A percentile compares a stretch with the other conserved stretches of the same genome.
These are phyloP conservation scores for Phytophthora sojae DNA, from an alignment of 352 stramenopile genomes.

Conservation along the genomic window DNA sequence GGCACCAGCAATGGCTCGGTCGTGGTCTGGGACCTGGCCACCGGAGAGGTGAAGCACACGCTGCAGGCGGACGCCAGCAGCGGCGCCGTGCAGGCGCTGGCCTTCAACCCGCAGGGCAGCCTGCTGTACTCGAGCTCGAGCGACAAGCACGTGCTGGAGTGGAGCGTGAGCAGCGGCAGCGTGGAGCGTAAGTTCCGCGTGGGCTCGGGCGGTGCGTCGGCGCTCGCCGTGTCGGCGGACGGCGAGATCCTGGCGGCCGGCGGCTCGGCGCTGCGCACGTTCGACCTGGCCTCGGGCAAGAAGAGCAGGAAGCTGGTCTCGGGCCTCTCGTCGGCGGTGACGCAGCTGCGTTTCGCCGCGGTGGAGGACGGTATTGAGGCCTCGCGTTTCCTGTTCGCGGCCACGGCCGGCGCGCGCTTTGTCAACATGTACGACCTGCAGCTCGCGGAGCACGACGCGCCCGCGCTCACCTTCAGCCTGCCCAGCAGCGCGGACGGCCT, in stretches of 20 bases:
- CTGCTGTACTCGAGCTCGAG: slow-evolving; percentile 73
- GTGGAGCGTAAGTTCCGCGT: slow-evolving; percentile 77
- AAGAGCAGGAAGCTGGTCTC: slow-evolving; percentile 81
- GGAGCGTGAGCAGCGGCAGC: slow-evolving; percentile 61
- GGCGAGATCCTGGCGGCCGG: slow-evolving; percentile 75
- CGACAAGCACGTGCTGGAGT: slow-evolving; percentile 86
- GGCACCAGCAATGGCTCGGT: slow-evolving; percentile 74
- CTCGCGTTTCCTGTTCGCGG: slow-evolving; percentile 75
- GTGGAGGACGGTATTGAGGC: slow-evolving; percentile 34
- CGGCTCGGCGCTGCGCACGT: slow-evolving; percentile 71
- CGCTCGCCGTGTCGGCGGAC: slow-evolving; percentile 67
- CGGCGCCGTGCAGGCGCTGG: slow-evolving; percentile 66
- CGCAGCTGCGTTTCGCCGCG: slow-evolving; percentile 71
- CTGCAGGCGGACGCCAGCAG: slow-evolving; percentile 55
- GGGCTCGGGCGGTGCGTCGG: slow-evolving; percentile 61
- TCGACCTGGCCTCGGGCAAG: slow-evolving; percentile 82
- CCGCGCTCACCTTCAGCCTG: slow-evolving; percentile 79
- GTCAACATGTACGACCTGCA: slow-evolving; percentile 87
- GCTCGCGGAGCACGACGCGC: slow-evolving; percentile 66
- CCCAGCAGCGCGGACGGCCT: slow-evolving; percentile 62
- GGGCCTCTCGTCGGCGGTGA: slow-evolving; percentile 75
- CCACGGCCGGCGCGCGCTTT: slow-evolving; percentile 77
- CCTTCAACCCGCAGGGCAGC: slow-evolving; percentile 76
- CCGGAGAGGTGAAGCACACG: slow-evolving; percentile 68
- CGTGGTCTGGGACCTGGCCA: slow-evolving; percentile 79